Conservation (phyloP, 2,329 filamentous ascomycete species). For the Biscogniauxia sp. region DNA sequence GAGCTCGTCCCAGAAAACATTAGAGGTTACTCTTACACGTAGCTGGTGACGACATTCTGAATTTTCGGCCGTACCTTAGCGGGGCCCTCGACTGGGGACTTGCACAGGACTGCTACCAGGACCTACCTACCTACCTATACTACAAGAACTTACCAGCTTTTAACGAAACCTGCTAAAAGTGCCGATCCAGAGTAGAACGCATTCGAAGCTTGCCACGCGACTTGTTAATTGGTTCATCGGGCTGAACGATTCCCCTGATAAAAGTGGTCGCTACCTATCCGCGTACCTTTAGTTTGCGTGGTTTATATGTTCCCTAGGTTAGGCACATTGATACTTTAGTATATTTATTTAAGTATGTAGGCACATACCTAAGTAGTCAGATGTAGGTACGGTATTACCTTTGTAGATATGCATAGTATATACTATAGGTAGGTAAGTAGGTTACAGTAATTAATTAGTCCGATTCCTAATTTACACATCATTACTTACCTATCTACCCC, state of each 20-base stretch:
- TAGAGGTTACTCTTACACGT: background rate
- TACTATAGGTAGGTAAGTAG: too few species aligned
- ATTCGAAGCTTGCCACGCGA: background rate
- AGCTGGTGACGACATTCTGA: slow-evolving; percentile 16
- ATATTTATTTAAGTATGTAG: background rate
- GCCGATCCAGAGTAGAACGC: background rate
- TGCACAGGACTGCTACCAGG: background rate
- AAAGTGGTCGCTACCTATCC: background rate
- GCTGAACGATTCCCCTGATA: background rate
- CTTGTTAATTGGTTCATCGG: background rate
- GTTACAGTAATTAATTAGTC: too few species aligned
- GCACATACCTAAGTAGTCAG: too few species aligned
- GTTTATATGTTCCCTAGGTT: background rate
- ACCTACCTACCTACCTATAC: background rate
- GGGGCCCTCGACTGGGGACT: background rate
- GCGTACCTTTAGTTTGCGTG: background rate
- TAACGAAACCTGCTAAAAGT: background rate
- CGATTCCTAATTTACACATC: too few species aligned
- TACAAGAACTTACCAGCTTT: background rate
- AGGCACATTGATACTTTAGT: background rate
- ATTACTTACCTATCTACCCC: too few species aligned
- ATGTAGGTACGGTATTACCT: too few species aligned
- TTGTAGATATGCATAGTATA: too few species aligned
- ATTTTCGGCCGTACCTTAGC: slow-evolving; percentile 3
- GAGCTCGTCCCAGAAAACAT: background rate